A percentile compares a stretch with the other conserved stretches of the same genome.
These are phyloP conservation scores for Botryotinia calthae DNA, from an alignment of 2,329 filamentous ascomycete genomes.

Conservation along the genomic window DNA sequence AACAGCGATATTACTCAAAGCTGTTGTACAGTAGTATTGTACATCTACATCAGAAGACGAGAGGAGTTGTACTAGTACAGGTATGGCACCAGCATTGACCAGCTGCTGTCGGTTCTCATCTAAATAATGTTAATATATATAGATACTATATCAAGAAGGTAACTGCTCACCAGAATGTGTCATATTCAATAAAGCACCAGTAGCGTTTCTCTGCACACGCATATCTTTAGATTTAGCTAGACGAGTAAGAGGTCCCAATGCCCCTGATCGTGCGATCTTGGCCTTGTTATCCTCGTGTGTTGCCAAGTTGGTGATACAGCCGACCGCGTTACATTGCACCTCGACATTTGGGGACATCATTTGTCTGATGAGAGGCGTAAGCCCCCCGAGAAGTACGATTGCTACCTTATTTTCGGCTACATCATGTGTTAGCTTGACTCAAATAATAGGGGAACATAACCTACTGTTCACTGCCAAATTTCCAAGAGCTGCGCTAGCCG, in stretches of 20 bases:
- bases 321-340: conserved; percentile 98
- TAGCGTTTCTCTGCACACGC: conserved; percentile 96
- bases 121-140: conserved; percentile 41
- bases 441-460: conserved; percentile 37
- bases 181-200: conserved; percentile 95
- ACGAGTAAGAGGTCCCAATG: conserved; percentile 83
- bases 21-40: conserved; percentile 98
- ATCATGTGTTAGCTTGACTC: conserved; percentile 42
- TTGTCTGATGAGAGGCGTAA: conserved; percentile 89
- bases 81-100: conserved; percentile 95
- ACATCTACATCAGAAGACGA: conserved; percentile 94
- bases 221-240: conserved; percentile 97
- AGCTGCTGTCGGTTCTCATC: conserved; percentile 98
- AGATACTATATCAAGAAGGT: neutral
- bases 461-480: conserved; percentile 96
- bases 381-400: conserved; percentile 87
- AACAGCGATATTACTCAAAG: conserved; percentile 96
- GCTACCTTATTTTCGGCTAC: conserved; percentile 97
- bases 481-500: conserved; percentile 90
- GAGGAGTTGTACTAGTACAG: conserved; percentile 90
- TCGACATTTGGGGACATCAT: conserved; percentile 99
- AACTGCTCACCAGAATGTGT: conserved; percentile 81
- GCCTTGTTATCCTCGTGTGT: conserved; percentile 99
- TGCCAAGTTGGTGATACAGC: conserved; percentile 96
- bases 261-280: conserved; percentile 93